Evolutionary conservation across 179 eudicot genomes (phyloP).

Genomic region (Vitellaria paradoxa): DNA sequence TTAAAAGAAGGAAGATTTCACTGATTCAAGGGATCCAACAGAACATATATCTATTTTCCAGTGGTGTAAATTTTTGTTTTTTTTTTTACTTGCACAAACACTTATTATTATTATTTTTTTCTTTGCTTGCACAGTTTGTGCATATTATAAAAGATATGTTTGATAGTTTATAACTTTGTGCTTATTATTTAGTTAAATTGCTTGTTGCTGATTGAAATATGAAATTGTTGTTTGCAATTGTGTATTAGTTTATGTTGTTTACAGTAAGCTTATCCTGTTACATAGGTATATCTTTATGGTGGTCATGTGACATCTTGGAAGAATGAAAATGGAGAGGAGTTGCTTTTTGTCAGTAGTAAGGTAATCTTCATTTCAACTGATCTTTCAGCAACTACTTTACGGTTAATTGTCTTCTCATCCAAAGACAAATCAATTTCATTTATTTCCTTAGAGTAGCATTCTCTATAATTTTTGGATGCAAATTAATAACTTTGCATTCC

Average conservation of each 20-base stretch:
- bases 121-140: background rate
- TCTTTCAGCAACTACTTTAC: too few relatives aligned
- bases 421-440: too few relatives aligned
- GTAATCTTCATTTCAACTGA: constrained; percentile 28
- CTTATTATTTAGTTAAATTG: background rate
- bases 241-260: background rate
- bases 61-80: too few relatives aligned
- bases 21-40: too few relatives aligned
- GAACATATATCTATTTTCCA: background rate
- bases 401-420: too few relatives aligned
- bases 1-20: too few relatives aligned
- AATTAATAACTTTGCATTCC: too few relatives aligned
- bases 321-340: constrained; percentile 84
- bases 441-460: too few relatives aligned
- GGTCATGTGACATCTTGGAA: constrained; percentile 97
- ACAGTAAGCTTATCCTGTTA: constrained; percentile 3
- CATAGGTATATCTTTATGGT: constrained; percentile 78
- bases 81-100: too few relatives aligned
- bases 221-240: background rate
- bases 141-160: background rate
- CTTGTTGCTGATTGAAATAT: background rate
- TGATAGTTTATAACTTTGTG: background rate
- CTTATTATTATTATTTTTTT: background rate
- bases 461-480: too few relatives aligned
- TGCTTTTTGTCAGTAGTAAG: constrained; percentile 88